Evolutionary conservation across 768 basidiomycete genomes (phyloP), one percentile per base, ranked within the genome.

Genomic region (Gyrodon lividus): DNA sequence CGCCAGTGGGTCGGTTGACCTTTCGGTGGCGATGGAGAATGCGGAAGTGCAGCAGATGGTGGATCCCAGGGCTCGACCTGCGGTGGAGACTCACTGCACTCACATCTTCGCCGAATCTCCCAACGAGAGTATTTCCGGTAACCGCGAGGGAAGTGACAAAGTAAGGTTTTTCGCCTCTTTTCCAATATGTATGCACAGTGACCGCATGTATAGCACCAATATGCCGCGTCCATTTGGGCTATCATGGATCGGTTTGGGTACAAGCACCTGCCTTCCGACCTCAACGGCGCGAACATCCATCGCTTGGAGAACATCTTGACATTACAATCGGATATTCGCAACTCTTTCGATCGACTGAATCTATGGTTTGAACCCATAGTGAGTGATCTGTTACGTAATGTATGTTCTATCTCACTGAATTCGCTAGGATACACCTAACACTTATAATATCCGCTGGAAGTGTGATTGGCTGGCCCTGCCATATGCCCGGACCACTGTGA

Each of bases 1-100:
- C 10, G 52, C 72, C 6, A 65, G 67, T 13, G 66, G 64, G 40
- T 19, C 31, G 20, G 55, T 64, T 40, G 71, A 74, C 23, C 2
- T 26, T 26, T 4, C 24, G 12, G 3, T 10, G 10, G 35, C 35
- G 10, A 37, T 3, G 10, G 5, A 17, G 5, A 37, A 37, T 37
- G n/a, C 17, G 10, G 35, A 37, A 37, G 5, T 37, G 14, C 10
- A 10, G 35, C 12, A 37, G 12, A 37, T 12, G 35, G 35, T 37
- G 35, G 4, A 37, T 13, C n/a, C n/a, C n/a, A n/a, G n/a, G n/a
- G n/a, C n/a, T n/a, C n/a, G n/a, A n/a, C n/a, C 10, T 13, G 17
- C 12, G 35, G 5, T 3, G 4, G 14, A 3, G 35, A 37, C 35
- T 12, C 35, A 37, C 5, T 37, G 35, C 14, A 16, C 41, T 26